Evolutionary conservation across 139 green algal species (phyloP).

Genomic region (Mesostigma viride): DNA sequence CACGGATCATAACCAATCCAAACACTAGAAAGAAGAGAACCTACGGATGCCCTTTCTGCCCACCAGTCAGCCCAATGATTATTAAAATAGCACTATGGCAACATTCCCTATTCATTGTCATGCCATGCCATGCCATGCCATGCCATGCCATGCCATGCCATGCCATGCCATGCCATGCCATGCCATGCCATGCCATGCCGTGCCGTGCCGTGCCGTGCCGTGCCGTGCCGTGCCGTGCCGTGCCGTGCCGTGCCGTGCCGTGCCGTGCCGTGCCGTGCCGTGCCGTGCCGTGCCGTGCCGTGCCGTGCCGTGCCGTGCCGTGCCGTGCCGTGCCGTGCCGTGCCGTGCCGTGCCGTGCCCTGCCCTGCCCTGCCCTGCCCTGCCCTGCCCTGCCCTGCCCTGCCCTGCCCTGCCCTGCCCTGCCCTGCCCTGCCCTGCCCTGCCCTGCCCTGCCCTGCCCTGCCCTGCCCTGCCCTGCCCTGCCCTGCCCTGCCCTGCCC

Average conservation of each 20-base stretch:
- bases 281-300: neutral
- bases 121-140: slow-evolving; percentile 10
- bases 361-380: neutral
- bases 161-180: slow-evolving; percentile 10
- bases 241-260: neutral
- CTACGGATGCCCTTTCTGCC: too few relatives aligned
- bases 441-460: too few relatives aligned
- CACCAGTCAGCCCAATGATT: too few relatives aligned
- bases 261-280: neutral
- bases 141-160: slow-evolving; percentile 4
- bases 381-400: neutral
- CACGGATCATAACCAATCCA: too few relatives aligned
- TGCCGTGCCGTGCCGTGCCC: neutral
- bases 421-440: slow-evolving; percentile 4
- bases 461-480: too few relatives aligned
- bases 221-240: neutral
- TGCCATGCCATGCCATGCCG: slow-evolving; percentile 7
- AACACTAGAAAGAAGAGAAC: too few relatives aligned
- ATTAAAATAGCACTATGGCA: too few relatives aligned
- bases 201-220: too few relatives aligned
- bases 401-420: slow-evolving; percentile 4
- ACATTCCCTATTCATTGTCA: neutral
- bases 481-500: neutral
- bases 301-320: neutral
- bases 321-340: neutral